These are phyloP conservation scores for Solanum gracilifrons DNA, from an alignment of 257 asterid species.

Conservation along the genomic window DNA sequence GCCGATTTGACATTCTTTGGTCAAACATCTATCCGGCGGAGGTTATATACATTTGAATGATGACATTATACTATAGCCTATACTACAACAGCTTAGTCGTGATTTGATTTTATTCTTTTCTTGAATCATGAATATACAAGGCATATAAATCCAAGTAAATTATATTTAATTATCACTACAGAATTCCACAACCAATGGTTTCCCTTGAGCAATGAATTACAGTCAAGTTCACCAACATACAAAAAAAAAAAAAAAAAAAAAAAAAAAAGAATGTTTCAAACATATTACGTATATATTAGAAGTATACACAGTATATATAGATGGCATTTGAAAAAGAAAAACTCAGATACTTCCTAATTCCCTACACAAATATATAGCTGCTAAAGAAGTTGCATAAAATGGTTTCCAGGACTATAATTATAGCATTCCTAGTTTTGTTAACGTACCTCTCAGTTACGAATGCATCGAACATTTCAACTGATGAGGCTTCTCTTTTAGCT, in stretches of 20 bases:
- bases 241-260: no score
- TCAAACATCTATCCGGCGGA: neutral
- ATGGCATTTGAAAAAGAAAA: neutral
- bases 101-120: neutral
- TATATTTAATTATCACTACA: neutral
- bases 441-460: neutral
- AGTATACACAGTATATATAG: neutral
- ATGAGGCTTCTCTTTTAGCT: conserved; percentile 5
- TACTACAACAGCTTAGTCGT: neutral
- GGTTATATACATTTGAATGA: no score
- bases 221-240: neutral
- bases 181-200: neutral
- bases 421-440: neutral
- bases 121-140: neutral
- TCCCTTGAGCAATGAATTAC: neutral
- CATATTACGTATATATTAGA: neutral
- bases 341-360: neutral
- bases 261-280: neutral
- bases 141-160: neutral
- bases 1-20: neutral
- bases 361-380: neutral
- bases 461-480: neutral
- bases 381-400: neutral
- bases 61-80: neutral
- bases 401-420: neutral